Conservation (phyloP, 2,329 filamentous ascomycete species). For the Bipolaris gigantea region DNA sequence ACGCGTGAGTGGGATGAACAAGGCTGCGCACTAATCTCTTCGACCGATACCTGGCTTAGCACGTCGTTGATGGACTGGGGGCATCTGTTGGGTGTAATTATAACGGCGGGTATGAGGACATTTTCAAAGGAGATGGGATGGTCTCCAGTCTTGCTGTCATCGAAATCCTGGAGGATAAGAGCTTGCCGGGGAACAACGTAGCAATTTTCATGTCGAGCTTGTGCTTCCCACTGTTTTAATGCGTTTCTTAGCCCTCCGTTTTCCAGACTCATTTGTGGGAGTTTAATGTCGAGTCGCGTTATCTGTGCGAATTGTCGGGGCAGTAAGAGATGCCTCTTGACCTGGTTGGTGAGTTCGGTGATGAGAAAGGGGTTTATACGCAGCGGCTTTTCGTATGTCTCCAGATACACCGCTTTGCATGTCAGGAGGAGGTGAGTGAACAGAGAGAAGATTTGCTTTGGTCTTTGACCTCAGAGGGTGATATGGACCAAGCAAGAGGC, state of each 20-base stretch:
- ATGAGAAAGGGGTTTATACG: conserved; percentile 14
- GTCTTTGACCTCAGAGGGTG: not conserved
- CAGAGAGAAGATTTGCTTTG: conserved; percentile 19
- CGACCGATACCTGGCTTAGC: not conserved
- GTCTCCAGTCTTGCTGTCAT: not conserved
- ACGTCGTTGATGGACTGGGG: not conserved
- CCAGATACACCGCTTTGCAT: conserved; percentile 26
- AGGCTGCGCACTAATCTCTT: not conserved
- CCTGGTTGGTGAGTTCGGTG: not conserved
- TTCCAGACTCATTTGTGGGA: conserved; percentile 18
- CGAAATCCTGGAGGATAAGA: not conserved
- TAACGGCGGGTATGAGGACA: not conserved
- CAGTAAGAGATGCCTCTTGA: not conserved
- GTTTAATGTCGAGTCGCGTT: conserved; percentile 18
- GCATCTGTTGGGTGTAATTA: not conserved
- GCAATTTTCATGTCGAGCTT: conserved; percentile 9
- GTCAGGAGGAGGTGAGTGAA: conserved; percentile 14
- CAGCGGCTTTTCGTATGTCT: conserved; percentile 22
- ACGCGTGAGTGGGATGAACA: conserved; percentile 4
- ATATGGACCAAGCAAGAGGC: conserved; percentile 24
- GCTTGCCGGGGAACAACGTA: conserved; percentile 10
- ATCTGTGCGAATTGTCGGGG: conserved; percentile 25
- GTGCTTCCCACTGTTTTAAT: conserved; percentile 3
- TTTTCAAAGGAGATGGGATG: not conserved
- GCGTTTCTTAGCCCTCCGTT: not conserved